Base-by-base conservation (phyloP, 1,284 basidiomycete genomes). In the Pseudozyma sp. region DNA sequence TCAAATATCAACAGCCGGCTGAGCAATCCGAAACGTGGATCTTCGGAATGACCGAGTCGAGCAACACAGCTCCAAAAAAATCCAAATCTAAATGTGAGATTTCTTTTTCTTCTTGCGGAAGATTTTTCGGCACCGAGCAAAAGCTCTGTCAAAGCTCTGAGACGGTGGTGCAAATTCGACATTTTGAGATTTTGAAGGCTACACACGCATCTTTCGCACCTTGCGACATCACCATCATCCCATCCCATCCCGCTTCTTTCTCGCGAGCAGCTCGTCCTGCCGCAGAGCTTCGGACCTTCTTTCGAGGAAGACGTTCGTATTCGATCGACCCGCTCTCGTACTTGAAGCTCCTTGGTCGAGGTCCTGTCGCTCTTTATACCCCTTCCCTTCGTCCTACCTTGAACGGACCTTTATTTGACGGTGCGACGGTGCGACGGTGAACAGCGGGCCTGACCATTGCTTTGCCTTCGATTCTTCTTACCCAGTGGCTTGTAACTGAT, bases 201-300 rank as follows among this genome's bases (percentile, higher is more conserved):
- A 19, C 18, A 35, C 19, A 45, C 35, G 50, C 47, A 39, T 7
- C 48, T 48, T 38, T 11, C 34, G 16, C 52, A 25, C n/a, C 66
- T 69, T 69, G 47, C 66, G 55, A 62, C 48, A 62, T 56, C 66
- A 59, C 52, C 66, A 62, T 63, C 60, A 55, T 45, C 66, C 14
- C n/a, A 38, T 21, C 40, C 38, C 49, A 36, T 61, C 31, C 44
- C 36, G 18, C 31, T 12, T 42, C 51, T n/a, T 25, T 9, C 31
- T 25, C 47, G 12, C 38, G 25, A 31, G 25, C 25, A 31, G 25
- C 25, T 31, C 25, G 25, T 31, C 25, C 25, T 31, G 25, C 25
- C 25, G 25, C 25, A 31, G 25, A 31, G 25, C 25, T 31, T 31
- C 25, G 25, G 25, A 39, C 54, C 6, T 40, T 42, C 40, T 14